Conservation (phyloP, 129 eudicot genomes). For the Smallanthus sonchifolius region DNA sequence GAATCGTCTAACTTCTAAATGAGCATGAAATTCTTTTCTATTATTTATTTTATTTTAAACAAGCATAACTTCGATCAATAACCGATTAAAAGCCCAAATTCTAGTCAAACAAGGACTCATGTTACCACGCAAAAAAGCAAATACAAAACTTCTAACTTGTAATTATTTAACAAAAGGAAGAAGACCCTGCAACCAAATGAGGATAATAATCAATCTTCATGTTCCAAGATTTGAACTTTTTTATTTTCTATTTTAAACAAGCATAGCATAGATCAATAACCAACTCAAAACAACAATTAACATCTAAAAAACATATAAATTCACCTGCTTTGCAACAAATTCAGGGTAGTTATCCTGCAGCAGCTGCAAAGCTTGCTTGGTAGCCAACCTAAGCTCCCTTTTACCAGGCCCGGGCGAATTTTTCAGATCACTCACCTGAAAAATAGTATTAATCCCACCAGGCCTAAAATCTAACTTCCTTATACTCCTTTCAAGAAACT, state of each 20-base stretch:
- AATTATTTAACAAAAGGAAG: neutral
- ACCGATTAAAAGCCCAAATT: neutral
- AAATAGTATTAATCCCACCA: conserved; percentile 49
- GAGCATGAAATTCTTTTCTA: neutral
- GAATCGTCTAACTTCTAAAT: no score
- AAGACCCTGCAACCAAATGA: neutral
- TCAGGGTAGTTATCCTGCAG: conserved; percentile 82
- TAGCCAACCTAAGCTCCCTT: conserved; percentile 54
- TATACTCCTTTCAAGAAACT: conserved; percentile 25
- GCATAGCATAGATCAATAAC: neutral
- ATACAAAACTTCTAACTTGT: neutral
- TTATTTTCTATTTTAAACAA: neutral
- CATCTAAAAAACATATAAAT: neutral
- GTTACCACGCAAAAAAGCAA: neutral
- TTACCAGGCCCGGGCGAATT: conserved; percentile 60
- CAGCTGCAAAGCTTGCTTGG: conserved; percentile 56
- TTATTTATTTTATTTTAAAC: neutral
- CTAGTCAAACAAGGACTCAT: no score
- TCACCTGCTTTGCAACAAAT: conserved; percentile 69
- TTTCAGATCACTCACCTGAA: conserved; percentile 67
- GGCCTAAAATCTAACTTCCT: conserved; percentile 77
- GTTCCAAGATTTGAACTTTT: neutral
- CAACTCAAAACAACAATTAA: neutral
- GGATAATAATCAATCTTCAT: neutral
- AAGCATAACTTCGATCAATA: neutral